Evolutionary conservation across 371 early-diverging fungal genomes (phyloP).

Genomic region (Gilbertella persicaria): DNA sequence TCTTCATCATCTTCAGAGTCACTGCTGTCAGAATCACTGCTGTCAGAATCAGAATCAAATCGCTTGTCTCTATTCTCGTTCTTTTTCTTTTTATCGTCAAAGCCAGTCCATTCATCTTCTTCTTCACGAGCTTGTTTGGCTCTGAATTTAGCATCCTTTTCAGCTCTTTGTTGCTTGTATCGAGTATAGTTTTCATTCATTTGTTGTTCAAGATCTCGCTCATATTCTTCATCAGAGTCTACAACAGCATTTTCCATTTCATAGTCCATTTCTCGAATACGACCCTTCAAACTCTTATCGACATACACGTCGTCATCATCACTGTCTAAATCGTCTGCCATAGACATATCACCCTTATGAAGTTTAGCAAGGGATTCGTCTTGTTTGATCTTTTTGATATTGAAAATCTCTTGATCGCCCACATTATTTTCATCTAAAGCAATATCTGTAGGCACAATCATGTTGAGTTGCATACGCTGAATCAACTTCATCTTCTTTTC

Average conservation of each 20-base stretch:
- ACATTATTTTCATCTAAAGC: conserved; percentile 76
- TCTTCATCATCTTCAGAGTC: conserved; percentile 35
- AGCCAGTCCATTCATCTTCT: conserved; percentile 73
- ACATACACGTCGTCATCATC: conserved; percentile 41
- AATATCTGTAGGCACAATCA: conserved; percentile 89
- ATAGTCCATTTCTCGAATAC: conserved; percentile 37
- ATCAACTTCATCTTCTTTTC: conserved; percentile 84
- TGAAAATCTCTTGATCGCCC: conserved; percentile 63
- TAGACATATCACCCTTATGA: conserved; percentile 58
- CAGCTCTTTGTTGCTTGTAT: conserved; percentile 70
- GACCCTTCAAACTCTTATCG: conserved; percentile 29
- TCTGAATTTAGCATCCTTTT: conserved; percentile 75
- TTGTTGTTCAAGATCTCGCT: conserved; percentile 66
- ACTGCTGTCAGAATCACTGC: conserved; percentile 33
- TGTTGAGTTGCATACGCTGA: conserved; percentile 87
- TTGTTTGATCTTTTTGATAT: conserved; percentile 57
- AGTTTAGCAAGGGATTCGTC: conserved; percentile 50
- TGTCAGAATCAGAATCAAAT: conserved; percentile 28
- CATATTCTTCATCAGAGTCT: conserved; percentile 44
- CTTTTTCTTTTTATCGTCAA: conserved; percentile 57
- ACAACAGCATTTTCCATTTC: conserved; percentile 47
- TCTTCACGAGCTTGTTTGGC: conserved; percentile 68
- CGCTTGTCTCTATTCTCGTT: conserved; percentile 34
- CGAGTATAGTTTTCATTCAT: conserved; percentile 75
- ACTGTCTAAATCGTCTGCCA: conserved; percentile 55